A percentile compares a stretch with the other conserved stretches of the same genome.
phyloP scores from a whole-genome alignment of 2,329 filamentous ascomycete species.

The Sordariomycetes sp. region DNA sequence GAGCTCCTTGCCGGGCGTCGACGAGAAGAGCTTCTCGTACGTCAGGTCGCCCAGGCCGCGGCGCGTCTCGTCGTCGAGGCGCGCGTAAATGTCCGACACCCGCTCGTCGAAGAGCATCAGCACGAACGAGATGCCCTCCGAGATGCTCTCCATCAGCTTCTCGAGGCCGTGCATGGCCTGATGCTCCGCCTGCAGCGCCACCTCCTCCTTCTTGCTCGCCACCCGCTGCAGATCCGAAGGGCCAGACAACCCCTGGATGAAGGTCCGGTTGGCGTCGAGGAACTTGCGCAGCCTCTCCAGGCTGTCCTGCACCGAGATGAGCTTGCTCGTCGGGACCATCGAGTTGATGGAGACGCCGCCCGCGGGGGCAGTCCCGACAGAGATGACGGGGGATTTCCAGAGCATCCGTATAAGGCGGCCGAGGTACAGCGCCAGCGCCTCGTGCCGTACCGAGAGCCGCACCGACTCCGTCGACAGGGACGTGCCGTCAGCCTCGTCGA shows the following conservation, averaged over 20 bases:
- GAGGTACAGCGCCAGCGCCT: constrained; percentile 78
- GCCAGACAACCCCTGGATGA: constrained; percentile 89
- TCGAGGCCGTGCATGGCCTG: constrained; percentile 80
- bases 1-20: constrained; percentile 66
- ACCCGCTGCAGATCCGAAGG: constrained; percentile 72
- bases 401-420: constrained; percentile 77
- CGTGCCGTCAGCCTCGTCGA: constrained; percentile 65
- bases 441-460: constrained; percentile 75
- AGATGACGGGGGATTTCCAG: constrained; percentile 72
- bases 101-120: constrained; percentile 90
- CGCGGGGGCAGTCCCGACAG: constrained; percentile 31
- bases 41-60: constrained; percentile 64
- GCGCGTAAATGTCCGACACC: constrained; percentile 72
- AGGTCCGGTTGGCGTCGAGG: constrained; percentile 72
- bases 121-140: constrained; percentile 94
- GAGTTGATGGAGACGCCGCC: constrained; percentile 53
- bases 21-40: constrained; percentile 78
- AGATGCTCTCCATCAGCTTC: constrained; percentile 76
- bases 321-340: constrained; percentile 51
- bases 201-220: constrained; percentile 75
- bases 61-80: constrained; percentile 58
- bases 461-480: constrained; percentile 69
- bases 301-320: constrained; percentile 67
- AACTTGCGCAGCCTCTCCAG: constrained; percentile 70
- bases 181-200: constrained; percentile 87